Conservation (phyloP, 768 basidiomycete genomes). For the Collybiopsis luxurians region DNA sequence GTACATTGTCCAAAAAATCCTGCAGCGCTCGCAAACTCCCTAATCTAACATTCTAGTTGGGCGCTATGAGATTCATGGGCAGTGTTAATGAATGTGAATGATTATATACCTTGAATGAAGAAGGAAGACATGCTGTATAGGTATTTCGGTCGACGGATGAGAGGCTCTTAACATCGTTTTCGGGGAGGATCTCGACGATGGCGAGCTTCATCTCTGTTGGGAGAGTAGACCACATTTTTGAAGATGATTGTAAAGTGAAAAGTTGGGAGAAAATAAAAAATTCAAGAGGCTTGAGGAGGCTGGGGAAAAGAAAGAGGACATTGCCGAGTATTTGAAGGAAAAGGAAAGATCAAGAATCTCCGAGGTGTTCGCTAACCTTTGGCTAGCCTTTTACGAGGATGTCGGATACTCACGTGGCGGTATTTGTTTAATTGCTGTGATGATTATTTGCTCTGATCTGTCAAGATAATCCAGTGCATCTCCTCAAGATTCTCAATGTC, state of each 20-base stretch:
- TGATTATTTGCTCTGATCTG: neutral
- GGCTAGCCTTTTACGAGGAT: too few relatives aligned
- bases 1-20: conserved; percentile 56
- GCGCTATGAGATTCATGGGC: conserved; percentile 10
- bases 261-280: neutral
- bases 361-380: conserved; percentile 6
- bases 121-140: conserved; percentile 55
- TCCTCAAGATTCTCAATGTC: too few relatives aligned
- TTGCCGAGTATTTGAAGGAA: conserved; percentile 6
- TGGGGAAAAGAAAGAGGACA: conserved; percentile 4
- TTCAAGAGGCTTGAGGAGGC: neutral
- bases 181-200: conserved; percentile 46
- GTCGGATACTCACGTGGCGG: neutral
- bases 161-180: conserved; percentile 43
- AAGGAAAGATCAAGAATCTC: neutral
- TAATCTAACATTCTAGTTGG: conserved; percentile 47
- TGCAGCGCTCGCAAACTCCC: conserved; percentile 41
- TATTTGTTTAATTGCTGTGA: neutral
- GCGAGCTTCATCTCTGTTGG: conserved; percentile 67
- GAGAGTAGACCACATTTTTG: conserved; percentile 51
- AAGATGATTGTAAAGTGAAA: neutral
- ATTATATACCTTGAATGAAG: conserved; percentile 52
- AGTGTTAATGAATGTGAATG: conserved; percentile 5
- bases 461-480: neutral
- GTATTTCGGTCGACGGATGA: conserved; percentile 46